These are phyloP conservation scores for Chlorella sp. DNA, from an alignment of 139 green algal species.

Conservation along the genomic window DNA sequence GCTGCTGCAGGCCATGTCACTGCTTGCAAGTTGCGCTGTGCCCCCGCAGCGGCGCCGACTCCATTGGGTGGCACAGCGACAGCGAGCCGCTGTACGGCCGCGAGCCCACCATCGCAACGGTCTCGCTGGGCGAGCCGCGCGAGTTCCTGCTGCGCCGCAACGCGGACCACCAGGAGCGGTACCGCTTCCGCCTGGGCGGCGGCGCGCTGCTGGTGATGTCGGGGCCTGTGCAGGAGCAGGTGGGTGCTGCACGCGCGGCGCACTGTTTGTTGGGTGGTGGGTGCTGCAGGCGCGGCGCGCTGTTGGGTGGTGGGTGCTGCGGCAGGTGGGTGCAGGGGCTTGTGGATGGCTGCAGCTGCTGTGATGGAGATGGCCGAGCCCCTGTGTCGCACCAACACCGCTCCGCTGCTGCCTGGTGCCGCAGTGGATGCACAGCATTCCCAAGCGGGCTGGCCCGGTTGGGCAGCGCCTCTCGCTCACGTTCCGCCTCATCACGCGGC, in stretches of 20 bases:
- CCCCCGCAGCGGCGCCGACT: conserved; percentile 47
- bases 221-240: conserved; percentile 48
- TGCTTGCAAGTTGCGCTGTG: not conserved
- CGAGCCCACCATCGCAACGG: conserved; percentile 55
- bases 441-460: not conserved
- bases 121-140: conserved; percentile 62
- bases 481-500: no score
- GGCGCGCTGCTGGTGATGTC: conserved; percentile 61
- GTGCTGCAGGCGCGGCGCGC: no score
- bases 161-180: conserved; percentile 35
- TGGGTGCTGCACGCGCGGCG: no score
- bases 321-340: no score
- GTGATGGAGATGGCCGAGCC: no score
- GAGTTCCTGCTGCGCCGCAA: conserved; percentile 69
- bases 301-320: no score
- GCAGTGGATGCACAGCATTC: not conserved
- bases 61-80: conserved; percentile 71
- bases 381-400: no score
- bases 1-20: no score
- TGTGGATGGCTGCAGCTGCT: no score
- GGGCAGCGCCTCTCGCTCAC: no score
- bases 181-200: conserved; percentile 29
- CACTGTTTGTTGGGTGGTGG: no score
- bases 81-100: conserved; percentile 62
- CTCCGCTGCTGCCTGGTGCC: no score